Conservation (phyloP, 768 basidiomycete genomes). For the Tylopilus subfusipes region DNA sequence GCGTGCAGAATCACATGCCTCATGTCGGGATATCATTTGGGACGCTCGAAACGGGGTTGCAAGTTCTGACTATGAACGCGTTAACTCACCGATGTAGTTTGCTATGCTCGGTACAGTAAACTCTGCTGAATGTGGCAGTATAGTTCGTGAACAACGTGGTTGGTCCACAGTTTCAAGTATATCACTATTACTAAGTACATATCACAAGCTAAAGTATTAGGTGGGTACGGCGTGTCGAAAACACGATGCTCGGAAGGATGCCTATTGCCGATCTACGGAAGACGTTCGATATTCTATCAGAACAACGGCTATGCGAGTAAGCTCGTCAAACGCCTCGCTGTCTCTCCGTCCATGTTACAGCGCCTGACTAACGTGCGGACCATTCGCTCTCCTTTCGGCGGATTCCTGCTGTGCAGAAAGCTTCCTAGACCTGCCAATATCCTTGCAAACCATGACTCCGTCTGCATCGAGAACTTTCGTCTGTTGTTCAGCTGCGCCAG, state of each 20-base stretch:
- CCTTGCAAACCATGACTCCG: conserved; percentile 25
- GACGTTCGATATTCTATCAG: neutral
- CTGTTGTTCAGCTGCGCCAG: conserved; percentile 7
- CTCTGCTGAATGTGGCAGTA: too few relatives aligned
- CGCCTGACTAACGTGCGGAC: conserved; percentile 23
- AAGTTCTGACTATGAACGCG: too few relatives aligned
- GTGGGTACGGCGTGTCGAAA: neutral
- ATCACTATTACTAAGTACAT: neutral
- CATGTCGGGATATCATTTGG: too few relatives aligned
- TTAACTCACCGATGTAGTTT: too few relatives aligned
- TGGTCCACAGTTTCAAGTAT: too few relatives aligned
- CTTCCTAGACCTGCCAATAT: conserved; percentile 20
- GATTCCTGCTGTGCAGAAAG: conserved; percentile 19
- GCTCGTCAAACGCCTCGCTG: conserved; percentile 19
- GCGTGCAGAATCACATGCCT: too few relatives aligned
- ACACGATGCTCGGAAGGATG: neutral
- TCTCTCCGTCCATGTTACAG: conserved; percentile 28
- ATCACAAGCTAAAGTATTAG: too few relatives aligned
- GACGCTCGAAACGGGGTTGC: too few relatives aligned
- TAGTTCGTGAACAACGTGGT: too few relatives aligned
- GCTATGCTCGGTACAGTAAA: too few relatives aligned
- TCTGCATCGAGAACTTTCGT: conserved; percentile 23
- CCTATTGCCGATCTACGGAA: neutral
- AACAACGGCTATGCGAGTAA: conserved; percentile 1
- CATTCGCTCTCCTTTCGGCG: conserved; percentile 27